A percentile compares a stretch with the other conserved stretches of the same genome.
Conservation (phyloP, 352 stramenopile genomes). For the Globisporangium iwayamae region DNA sequence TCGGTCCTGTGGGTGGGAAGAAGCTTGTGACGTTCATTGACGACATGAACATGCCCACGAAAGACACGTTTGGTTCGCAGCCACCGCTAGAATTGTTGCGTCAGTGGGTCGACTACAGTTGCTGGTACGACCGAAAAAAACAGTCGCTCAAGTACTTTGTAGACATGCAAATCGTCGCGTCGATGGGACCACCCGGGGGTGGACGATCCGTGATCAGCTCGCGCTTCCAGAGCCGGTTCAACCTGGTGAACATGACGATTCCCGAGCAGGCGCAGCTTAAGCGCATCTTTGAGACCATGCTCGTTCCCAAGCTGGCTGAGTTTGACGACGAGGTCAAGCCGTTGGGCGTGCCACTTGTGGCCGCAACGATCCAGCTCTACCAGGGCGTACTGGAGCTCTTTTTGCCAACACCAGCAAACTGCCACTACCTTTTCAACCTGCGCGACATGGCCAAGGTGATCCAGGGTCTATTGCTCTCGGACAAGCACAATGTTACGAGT, state of each 20-base stretch:
- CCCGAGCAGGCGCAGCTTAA: conserved; percentile 79
- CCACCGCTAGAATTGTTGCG: conserved; percentile 88
- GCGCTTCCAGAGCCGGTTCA: conserved; percentile 90
- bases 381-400: conserved; percentile 82
- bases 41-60: conserved; percentile 92
- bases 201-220: conserved; percentile 87
- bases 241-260: conserved; percentile 90
- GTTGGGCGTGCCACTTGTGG: conserved; percentile 59
- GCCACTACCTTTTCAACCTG: conserved; percentile 89
- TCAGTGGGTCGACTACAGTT: conserved; percentile 91
- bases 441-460: conserved; percentile 89
- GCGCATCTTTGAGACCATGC: conserved; percentile 88
- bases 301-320: conserved; percentile 78
- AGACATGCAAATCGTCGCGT: conserved; percentile 88
- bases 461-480: conserved; percentile 72
- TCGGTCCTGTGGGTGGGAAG: conserved; percentile 83
- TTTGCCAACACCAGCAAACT: conserved; percentile 86
- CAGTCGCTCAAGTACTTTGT: conserved; percentile 89
- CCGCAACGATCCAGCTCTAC: conserved; percentile 86
- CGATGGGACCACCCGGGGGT: conserved; percentile 85
- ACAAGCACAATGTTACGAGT: conserved; percentile 73
- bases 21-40: conserved; percentile 91
- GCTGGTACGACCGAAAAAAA: conserved; percentile 92
- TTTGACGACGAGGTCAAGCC: conserved; percentile 90
- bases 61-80: conserved; percentile 90